Conservation (phyloP, 139 green algal genomes). For the Microglena sp. region DNA sequence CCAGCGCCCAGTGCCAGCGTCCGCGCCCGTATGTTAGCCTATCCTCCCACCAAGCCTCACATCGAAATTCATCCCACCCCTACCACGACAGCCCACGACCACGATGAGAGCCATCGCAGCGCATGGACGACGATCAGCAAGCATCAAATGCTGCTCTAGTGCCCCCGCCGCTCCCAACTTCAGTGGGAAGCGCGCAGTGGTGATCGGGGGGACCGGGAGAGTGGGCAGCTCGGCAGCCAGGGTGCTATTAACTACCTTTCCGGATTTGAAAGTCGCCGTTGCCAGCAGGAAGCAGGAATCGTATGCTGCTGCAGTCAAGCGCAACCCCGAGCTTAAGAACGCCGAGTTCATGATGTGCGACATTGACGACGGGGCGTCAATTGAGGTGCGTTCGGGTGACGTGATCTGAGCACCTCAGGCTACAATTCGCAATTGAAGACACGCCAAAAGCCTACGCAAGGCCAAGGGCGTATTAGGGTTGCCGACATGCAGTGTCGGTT, state of each 20-base stretch:
- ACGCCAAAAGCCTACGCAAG: neutral
- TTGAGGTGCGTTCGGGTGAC: constrained; percentile 27
- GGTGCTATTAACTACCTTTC: constrained; percentile 46
- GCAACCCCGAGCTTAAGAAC: constrained; percentile 43
- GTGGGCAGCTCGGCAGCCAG: constrained; percentile 70
- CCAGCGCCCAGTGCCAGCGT: too few relatives aligned
- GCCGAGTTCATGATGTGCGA: constrained; percentile 33
- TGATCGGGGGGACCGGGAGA: constrained; percentile 71
- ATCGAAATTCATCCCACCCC: too few relatives aligned
- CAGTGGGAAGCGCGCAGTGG: constrained; percentile 9
- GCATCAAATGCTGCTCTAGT: too few relatives aligned
- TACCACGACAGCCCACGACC: too few relatives aligned
- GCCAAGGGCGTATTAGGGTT: too few relatives aligned
- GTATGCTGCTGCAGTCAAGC: constrained; percentile 37
- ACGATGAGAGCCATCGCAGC: too few relatives aligned
- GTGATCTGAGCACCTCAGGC: neutral
- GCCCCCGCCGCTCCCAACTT: neutral
- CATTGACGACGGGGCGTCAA: constrained; percentile 33
- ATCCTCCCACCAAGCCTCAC: too few relatives aligned
- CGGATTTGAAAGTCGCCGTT: constrained; percentile 41
- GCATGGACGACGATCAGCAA: too few relatives aligned
- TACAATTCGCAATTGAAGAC: neutral
- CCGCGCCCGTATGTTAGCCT: too few relatives aligned
- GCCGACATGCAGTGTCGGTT: too few relatives aligned
- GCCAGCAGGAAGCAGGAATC: constrained; percentile 30